Evolutionary conservation across 371 early-diverging fungal genomes (phyloP), one percentile per base, ranked within the genome.

Genomic region (Pancytospora philotis): DNA sequence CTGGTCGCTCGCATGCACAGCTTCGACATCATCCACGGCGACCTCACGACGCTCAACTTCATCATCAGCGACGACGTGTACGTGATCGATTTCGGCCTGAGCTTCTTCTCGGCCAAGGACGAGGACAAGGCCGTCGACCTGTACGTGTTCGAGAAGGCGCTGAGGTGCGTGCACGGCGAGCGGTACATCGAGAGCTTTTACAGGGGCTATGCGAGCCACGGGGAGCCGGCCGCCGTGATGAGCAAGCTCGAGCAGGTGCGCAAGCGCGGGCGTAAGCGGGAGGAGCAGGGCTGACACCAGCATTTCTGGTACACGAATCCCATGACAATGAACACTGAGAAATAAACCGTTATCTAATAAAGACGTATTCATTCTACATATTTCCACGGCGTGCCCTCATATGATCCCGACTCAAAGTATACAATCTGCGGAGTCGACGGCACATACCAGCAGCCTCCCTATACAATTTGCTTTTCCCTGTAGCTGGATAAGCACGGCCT

Each of bases 61-160:
- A 84, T 94, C 78, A 39, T 91, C 35, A 79, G 86, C 37, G 76
- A 84, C 32, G 73, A 73, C 27, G 10, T 69, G 75, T 79, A 30
- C 65, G 71, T 93, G 53, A 94, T 98, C 66, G 98, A 98, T 83
- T 98, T 98, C 84, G 98, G 98, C 0, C 79, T 98, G 56, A 88
- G 91, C 69, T 89, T 85, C 73, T 82, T 86, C 28, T 89, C 92
- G 8, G 73, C 75, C 1, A 82, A 91, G 73, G 77, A 81, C n/a
- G 98, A 98, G 77, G 98, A 98, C 80, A 94, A 93, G 80, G 96
- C 93, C 19, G 96, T 95, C 0, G 98, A 98, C 83, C 83, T 98
- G 34, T 95, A 95, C 81, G 93, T 95, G 2, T 86, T 98, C 35
- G 95, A 98, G 79, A 85, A 90, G 36, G 90, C 95, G 0, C 85